Evolutionary conservation across 257 asterid genomes (phyloP), one percentile per base, ranked within the genome.

Genomic region (Eustoma russellianum): DNA sequence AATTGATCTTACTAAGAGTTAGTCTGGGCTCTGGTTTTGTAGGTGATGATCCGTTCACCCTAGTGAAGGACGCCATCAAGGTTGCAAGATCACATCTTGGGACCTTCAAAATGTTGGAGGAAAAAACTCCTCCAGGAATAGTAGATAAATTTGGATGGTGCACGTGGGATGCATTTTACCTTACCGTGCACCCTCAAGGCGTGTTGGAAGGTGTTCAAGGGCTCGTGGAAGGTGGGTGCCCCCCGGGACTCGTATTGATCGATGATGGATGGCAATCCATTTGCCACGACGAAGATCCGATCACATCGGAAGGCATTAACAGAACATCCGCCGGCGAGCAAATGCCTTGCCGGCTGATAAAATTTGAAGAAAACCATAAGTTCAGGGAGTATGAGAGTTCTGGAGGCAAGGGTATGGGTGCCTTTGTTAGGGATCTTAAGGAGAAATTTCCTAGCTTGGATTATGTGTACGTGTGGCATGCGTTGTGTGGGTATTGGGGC

Each of bases 71-170:
- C 48, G 97, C 97, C 38, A 59, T 86, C 41, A 83, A 70, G 61
- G 90, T 83, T 19, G 88, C 81, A 5, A 84, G 93, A 63, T 71
- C 47, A 56, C 97, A 86, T 62, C 86, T 90, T 9, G 94, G 89
- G 15, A 78, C 95, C 2, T 83, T 88, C 68, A 72, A 65, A 58
- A 77, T 90, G 5, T 51, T 86, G 19, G 94, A 86, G 64, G 97
- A 90, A 72, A 90, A 90, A 57, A 79, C 94, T 1, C 91, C 96
- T 0, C 97, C 97, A 3, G 96, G 90, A 1, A 76, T 90, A 40
- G 86, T 90, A n/a, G 96, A 90, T 66, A 90, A 90, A 44, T 90
- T 90, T 59, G 97, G 97, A 50, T 90, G 97, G 97, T 90, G 97
- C 77, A 90, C 97, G 12, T 90, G 97, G 97, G 97, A 90, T 51